Evolutionary conservation across 1,139 yeast genomes (phyloP), one percentile per base, ranked within the genome.

Genomic region (Candida sojae): DNA sequence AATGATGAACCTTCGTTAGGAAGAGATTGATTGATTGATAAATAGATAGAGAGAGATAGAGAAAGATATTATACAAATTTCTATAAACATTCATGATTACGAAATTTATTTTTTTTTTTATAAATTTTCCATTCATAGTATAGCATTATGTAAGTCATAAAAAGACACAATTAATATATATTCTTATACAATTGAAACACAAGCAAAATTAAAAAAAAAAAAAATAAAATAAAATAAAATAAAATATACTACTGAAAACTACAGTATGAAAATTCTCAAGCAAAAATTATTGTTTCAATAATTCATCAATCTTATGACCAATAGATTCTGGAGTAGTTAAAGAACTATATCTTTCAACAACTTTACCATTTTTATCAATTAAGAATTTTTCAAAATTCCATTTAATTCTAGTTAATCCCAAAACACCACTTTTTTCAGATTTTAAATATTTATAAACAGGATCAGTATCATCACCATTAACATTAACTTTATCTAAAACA

Each of bases 361-460:
- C 80, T 36, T 72, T 66, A 48, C 80, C 80, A 36, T 71, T 57
- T 55, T 73, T 68, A 61, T 73, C 75, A 45, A 75, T 60, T 60
- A 75, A 66, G 58, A 75, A 75, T 26, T 26, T 26, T 26, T 26
- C 29, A 26, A 26, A 26, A 26, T 26, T 26, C 29, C 29, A 26
- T 26, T 62, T 75, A 58, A 75, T 64, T 59, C 80, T 63, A 58
- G 57, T 71, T 56, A 75, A 62, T 0, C 80, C 80, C 55, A 75
- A 66, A n/a, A 74, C 53, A 4, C 79, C 79, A 30, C 71, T 61
- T 58, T 74, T 75, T 54, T 73, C 64, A 26, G 62, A 53, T 75
- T 93, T 93, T 66, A 93, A 79, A 73, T 64, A 92, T 58, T 79
- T 73, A 73, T 83, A 93, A 36, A 93, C 92, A 26, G 95, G 90